Conservation (phyloP, 108 stramenopile genomes). For the Fragilariopsis cylindrus region DNA sequence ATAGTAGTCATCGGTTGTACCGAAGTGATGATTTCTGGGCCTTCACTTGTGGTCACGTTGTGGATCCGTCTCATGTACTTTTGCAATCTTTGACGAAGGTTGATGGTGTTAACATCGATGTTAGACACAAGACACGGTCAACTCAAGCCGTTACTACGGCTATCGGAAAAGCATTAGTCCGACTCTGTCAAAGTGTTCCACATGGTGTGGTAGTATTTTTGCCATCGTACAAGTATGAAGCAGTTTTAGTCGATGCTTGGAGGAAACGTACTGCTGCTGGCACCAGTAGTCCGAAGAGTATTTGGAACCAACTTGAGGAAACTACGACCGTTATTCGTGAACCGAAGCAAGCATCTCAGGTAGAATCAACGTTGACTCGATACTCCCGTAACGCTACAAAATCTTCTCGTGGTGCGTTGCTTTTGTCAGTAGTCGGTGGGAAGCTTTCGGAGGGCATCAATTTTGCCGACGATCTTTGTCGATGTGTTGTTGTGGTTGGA, state of each 20-base stretch:
- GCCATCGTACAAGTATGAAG: conserved; percentile 92
- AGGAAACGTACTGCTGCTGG: conserved; percentile 11
- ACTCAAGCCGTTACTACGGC: conserved; percentile 68
- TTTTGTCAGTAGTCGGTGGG: conserved; percentile 95
- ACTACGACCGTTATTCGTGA: conserved; percentile 78
- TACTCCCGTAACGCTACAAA: conserved; percentile 61
- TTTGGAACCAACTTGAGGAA: conserved; percentile 56
- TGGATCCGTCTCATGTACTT: conserved; percentile 68
- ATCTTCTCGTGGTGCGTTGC: conserved; percentile 67
- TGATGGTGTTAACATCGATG: conserved; percentile 61
- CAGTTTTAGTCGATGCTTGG: conserved; percentile 80
- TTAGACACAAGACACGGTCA: conserved; percentile 70
- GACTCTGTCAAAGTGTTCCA: conserved; percentile 69
- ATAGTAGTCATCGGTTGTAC: not conserved
- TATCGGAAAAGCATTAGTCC: conserved; percentile 76
- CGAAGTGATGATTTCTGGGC: conserved; percentile 40
- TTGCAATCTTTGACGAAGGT: conserved; percentile 30
- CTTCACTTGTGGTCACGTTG: conserved; percentile 97
- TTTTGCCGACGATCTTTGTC: conserved; percentile 95
- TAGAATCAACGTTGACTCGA: conserved; percentile 69
- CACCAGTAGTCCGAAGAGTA: conserved; percentile 23
- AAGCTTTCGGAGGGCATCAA: conserved; percentile 99
- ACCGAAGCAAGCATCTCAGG: conserved; percentile 73
- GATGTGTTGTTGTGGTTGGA: conserved; percentile 95
- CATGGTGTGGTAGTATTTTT: conserved; percentile 94